These are phyloP conservation scores for Bremia lactucae DNA, from an alignment of 352 stramenopile species.

Conservation along the genomic window DNA sequence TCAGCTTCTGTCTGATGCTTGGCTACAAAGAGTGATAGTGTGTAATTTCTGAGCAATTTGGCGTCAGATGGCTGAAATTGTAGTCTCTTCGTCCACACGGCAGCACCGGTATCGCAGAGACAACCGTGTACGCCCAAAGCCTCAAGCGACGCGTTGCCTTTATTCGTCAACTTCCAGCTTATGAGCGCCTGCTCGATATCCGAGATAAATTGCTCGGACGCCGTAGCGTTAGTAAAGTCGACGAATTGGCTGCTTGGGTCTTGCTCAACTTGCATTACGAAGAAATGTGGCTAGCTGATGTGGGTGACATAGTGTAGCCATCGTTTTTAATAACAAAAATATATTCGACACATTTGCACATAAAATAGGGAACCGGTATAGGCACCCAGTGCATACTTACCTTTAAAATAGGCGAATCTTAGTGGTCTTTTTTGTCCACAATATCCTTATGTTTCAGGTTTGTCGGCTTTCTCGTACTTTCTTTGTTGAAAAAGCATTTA, in stretches of 20 bases:
- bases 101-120: conserved; percentile 3
- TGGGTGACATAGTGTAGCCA: neutral
- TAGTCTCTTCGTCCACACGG: conserved; percentile 28
- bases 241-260: conserved; percentile 79
- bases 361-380: no score
- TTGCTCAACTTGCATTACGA: conserved; percentile 55
- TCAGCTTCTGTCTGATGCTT: neutral
- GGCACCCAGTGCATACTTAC: no score
- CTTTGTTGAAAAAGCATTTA: no score
- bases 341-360: no score
- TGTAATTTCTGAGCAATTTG: conserved; percentile 25
- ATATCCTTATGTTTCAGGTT: no score
- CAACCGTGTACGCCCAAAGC: conserved; percentile 7
- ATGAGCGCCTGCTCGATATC: conserved; percentile 69
- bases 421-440: no score
- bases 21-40: conserved; percentile 36
- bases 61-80: conserved; percentile 15
- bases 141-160: conserved; percentile 46
- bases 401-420: no score
- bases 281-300: neutral
- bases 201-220: conserved; percentile 67
- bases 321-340: no score
- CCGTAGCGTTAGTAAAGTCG: conserved; percentile 79
- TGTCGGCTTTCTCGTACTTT: no score
- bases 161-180: conserved; percentile 49